Conservation (phyloP, 768 basidiomycete genomes). For the Tylopilus sp. region DNA sequence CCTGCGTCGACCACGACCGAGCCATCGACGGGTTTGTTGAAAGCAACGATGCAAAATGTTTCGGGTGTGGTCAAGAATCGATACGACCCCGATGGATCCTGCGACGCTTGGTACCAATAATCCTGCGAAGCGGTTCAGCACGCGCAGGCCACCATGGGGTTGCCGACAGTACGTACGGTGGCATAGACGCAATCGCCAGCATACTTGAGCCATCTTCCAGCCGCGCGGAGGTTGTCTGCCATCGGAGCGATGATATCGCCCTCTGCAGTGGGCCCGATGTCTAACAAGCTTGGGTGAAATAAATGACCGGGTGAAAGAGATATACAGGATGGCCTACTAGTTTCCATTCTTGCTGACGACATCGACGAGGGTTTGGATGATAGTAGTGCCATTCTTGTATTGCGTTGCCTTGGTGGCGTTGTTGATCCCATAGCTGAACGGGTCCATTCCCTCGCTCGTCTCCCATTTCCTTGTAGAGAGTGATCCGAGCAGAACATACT, state of each 20-base stretch:
- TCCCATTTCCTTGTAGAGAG: constrained; percentile 53
- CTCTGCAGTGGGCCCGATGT: constrained; percentile 55
- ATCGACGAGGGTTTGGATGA: constrained; percentile 51
- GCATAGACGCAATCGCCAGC: constrained; percentile 51
- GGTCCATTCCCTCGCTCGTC: constrained; percentile 56
- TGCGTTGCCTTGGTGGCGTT: constrained; percentile 38
- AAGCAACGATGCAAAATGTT: constrained; percentile 50
- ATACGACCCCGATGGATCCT: constrained; percentile 33
- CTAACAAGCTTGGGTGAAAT: constrained; percentile 38
- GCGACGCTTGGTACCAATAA: constrained; percentile 48
- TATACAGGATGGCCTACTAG: constrained; percentile 38
- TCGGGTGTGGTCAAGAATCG: constrained; percentile 49
- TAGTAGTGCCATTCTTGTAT: constrained; percentile 49
- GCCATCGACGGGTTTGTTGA: constrained; percentile 35
- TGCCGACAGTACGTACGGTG: constrained; percentile 42
- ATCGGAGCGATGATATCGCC: constrained; percentile 51
- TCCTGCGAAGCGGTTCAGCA: constrained; percentile 26
- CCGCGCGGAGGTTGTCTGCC: constrained; percentile 45
- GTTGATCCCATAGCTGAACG: constrained; percentile 48
- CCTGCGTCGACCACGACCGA: constrained; percentile 32
- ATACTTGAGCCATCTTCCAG: constrained; percentile 50
- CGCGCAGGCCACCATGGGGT: not conserved
- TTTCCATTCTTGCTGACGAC: constrained; percentile 64
- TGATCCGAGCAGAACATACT: constrained; percentile 46
- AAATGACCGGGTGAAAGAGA: not conserved